These are phyloP conservation scores for Spatholobus suberectus DNA, from an alignment of 306 rosid genomes.

Conservation along the genomic window DNA sequence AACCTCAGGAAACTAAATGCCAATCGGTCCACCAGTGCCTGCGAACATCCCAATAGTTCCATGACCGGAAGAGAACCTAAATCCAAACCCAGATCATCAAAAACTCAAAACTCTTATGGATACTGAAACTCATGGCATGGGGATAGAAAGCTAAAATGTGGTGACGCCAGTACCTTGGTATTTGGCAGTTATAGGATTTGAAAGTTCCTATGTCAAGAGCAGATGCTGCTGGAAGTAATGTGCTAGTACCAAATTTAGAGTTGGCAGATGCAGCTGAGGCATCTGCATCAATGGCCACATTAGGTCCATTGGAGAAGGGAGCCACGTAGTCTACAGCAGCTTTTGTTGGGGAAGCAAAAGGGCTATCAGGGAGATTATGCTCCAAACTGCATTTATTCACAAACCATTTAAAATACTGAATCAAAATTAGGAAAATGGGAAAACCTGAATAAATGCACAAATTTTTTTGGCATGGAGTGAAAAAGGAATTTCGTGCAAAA, in stretches of 20 bases:
- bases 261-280: slow-evolving; percentile 53
- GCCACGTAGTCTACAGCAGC: slow-evolving; percentile 57
- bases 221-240: slow-evolving; percentile 61
- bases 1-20: slow-evolving; percentile 64
- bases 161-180: slow-evolving; percentile 72
- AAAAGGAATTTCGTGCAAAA: slow-evolving; percentile 47
- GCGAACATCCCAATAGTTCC: slow-evolving; percentile 88
- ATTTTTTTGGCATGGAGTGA: slow-evolving; percentile 42
- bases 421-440: slow-evolving; percentile 30
- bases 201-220: slow-evolving; percentile 80
- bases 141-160: not conserved
- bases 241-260: slow-evolving; percentile 55
- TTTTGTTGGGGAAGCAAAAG: slow-evolving; percentile 95
- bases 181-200: slow-evolving; percentile 86
- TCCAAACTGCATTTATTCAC: slow-evolving; percentile 79
- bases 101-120: slow-evolving; percentile 15
- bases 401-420: slow-evolving; percentile 18
- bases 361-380: slow-evolving; percentile 97
- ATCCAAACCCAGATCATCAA: not conserved
- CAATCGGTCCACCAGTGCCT: slow-evolving; percentile 82
- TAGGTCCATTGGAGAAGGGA: slow-evolving; percentile 52
- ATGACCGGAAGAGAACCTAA: slow-evolving; percentile 85
- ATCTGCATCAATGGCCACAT: slow-evolving; percentile 58
- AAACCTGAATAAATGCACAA: slow-evolving; percentile 43
- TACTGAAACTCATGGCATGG: slow-evolving; percentile 10